Evolutionary conservation across 1,284 basidiomycete species (phyloP).

Genomic region (Puccinia coronata): DNA sequence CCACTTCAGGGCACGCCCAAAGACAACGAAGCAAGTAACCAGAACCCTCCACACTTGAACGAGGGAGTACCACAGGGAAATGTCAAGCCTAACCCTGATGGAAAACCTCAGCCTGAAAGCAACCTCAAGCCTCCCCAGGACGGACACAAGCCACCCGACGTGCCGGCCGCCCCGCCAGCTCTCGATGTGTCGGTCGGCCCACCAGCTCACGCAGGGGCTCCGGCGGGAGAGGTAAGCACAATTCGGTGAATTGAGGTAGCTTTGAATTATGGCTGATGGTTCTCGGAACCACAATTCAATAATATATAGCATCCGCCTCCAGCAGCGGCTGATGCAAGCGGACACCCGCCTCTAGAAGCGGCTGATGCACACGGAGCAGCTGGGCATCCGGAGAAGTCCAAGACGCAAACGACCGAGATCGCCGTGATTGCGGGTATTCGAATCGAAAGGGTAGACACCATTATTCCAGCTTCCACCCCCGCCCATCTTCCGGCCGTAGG

Average conservation of each 20-base stretch:
- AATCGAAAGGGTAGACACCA: not conserved
- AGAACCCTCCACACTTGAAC: not conserved
- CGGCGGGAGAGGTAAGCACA: not conserved
- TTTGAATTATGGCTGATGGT: no score
- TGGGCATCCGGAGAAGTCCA: not conserved
- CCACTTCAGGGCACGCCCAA: no score
- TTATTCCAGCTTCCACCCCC: not conserved
- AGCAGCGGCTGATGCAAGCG: not conserved
- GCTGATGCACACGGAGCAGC: not conserved
- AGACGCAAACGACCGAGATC: slow-evolving; percentile 3
- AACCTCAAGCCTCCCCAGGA: not conserved
- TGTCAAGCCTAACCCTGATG: not conserved
- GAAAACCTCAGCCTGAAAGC: no score
- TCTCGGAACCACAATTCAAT: not conserved
- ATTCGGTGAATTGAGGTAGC: not conserved
- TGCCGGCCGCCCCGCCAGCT: not conserved
- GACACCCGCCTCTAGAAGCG: not conserved
- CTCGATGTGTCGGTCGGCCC: no score
- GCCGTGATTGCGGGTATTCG: slow-evolving; percentile 8
- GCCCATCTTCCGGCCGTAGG: not conserved
- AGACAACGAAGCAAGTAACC: no score
- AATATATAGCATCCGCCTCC: not conserved
- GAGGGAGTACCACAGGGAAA: not conserved
- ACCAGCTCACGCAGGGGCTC: no score
- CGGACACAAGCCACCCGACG: not conserved